Percentiles rank a stretch among this genome's conserved stretches.
phyloP scores from a whole-genome alignment of 495 filamentous ascomycete genomes.

The Daldinia decipiens region DNA sequence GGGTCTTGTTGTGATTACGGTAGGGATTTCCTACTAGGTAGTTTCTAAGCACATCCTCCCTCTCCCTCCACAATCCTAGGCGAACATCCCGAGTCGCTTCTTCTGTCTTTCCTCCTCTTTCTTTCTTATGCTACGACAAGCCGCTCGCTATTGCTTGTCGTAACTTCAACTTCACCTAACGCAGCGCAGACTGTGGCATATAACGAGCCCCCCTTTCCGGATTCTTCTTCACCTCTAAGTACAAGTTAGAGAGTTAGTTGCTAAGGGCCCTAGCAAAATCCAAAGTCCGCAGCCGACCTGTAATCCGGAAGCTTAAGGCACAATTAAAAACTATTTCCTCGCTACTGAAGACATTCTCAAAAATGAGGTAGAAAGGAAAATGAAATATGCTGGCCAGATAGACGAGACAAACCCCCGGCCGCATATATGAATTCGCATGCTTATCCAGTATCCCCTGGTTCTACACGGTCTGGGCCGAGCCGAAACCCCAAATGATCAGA shows the following conservation, averaged over 20 bases:
- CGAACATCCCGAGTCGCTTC: slow-evolving; percentile 15
- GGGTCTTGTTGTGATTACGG: slow-evolving; percentile 41
- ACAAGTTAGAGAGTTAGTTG: slow-evolving; percentile 22
- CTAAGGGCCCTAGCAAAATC: slow-evolving; percentile 35
- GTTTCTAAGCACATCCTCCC: slow-evolving; percentile 33
- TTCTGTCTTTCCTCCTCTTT: slow-evolving; percentile 7
- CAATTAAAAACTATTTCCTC: slow-evolving; percentile 40
- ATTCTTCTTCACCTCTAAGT: slow-evolving; percentile 13
- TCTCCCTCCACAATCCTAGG: background rate
- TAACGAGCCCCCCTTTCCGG: slow-evolving; percentile 8
- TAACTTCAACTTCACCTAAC: slow-evolving; percentile 21
- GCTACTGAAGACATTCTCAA: slow-evolving; percentile 44
- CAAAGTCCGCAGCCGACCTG: slow-evolving; percentile 29
- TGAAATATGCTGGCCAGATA: slow-evolving; percentile 35
- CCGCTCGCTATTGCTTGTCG: slow-evolving; percentile 22
- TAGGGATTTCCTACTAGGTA: slow-evolving; percentile 42
- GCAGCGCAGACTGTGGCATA: slow-evolving; percentile 22
- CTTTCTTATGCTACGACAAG: slow-evolving; percentile 14
- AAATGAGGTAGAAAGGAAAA: slow-evolving; percentile 37
- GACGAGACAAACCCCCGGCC: slow-evolving; percentile 17
- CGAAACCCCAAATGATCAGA: slow-evolving; percentile 26
- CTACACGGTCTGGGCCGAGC: slow-evolving; percentile 27
- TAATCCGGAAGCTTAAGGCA: slow-evolving; percentile 33
- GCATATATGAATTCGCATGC: slow-evolving; percentile 30
- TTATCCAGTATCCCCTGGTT: slow-evolving; percentile 43